Evolutionary conservation across 768 basidiomycete species (phyloP).

Genomic region (Pholiota conissans): DNA sequence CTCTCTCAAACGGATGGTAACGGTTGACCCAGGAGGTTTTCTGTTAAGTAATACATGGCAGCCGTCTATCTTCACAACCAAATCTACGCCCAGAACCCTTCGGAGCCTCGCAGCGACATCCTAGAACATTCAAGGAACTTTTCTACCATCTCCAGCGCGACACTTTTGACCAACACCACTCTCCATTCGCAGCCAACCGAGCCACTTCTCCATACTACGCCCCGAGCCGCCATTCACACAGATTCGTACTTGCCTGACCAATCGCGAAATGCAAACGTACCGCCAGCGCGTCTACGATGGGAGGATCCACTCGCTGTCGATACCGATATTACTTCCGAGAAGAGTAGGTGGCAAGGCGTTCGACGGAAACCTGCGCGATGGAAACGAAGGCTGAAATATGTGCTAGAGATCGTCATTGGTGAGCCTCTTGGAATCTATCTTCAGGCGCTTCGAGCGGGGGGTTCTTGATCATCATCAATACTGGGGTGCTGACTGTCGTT

Average conservation of each 20-base stretch:
- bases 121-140: constrained; percentile 45
- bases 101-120: constrained; percentile 25
- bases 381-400: constrained; percentile 26
- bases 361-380: constrained; percentile 28
- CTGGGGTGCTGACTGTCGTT: constrained; percentile 1
- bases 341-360: constrained; percentile 25
- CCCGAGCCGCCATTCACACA: constrained; percentile 23
- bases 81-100: constrained; percentile 39
- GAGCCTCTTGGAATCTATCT: constrained; percentile 14
- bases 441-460: background rate
- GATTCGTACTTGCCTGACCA: constrained; percentile 33
- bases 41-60: constrained; percentile 45
- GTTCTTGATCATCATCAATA: background rate
- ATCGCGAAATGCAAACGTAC: constrained; percentile 25
- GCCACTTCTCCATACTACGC: constrained; percentile 38
- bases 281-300: constrained; percentile 24
- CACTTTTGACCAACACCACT: constrained; percentile 37
- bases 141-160: constrained; percentile 37
- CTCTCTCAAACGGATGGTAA: constrained; percentile 12
- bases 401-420: constrained; percentile 39
- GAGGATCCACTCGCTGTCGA: constrained; percentile 26
- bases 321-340: constrained; percentile 29
- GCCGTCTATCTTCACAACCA: constrained; percentile 60
- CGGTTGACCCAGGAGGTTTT: constrained; percentile 11
- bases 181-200: constrained; percentile 42